These are phyloP conservation scores for Ceratopteris richardii DNA, from an alignment of 75 land plant genomes.

Conservation along the genomic window DNA sequence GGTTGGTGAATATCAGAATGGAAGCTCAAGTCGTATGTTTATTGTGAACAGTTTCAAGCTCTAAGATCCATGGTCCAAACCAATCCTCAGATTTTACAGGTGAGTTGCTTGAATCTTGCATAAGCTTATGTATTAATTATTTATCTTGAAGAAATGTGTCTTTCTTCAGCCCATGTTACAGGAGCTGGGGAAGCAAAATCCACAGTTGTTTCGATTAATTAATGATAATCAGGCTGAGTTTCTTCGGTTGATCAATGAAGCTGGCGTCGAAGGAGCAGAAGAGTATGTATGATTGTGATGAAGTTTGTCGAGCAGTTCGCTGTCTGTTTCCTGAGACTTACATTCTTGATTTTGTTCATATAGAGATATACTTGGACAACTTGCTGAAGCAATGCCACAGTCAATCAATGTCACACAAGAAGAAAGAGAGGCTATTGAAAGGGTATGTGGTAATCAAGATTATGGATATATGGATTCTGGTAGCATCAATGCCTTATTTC, in stretches of 20 bases:
- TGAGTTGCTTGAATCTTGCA: neutral
- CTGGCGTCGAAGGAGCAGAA: conserved; percentile 57
- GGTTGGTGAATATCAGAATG: no score
- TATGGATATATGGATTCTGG: neutral
- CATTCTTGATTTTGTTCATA: neutral
- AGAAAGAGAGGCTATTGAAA: conserved; percentile 90
- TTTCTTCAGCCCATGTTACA: conserved; percentile 43
- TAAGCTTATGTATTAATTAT: no score
- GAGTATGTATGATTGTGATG: conserved; percentile 23
- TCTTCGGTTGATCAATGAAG: conserved; percentile 49
- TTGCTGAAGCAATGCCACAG: conserved; percentile 74
- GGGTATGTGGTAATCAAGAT: conserved; percentile 39
- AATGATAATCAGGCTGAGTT: conserved; percentile 63
- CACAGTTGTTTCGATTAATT: conserved; percentile 45
- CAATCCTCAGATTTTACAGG: conserved; percentile 39
- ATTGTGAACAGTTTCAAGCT: conserved; percentile 20
- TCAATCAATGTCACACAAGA: conserved; percentile 78
- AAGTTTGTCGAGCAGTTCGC: neutral
- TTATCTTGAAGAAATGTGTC: neutral
- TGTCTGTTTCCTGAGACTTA: neutral
- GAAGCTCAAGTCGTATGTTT: no score
- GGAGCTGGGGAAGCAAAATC: conserved; percentile 48
- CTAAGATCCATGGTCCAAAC: conserved; percentile 22
- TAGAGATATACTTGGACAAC: conserved; percentile 57
- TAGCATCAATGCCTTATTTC: neutral